phyloP scores from a whole-genome alignment of 208 protist genomes.

The Naegleria lovaniensis region DNA sequence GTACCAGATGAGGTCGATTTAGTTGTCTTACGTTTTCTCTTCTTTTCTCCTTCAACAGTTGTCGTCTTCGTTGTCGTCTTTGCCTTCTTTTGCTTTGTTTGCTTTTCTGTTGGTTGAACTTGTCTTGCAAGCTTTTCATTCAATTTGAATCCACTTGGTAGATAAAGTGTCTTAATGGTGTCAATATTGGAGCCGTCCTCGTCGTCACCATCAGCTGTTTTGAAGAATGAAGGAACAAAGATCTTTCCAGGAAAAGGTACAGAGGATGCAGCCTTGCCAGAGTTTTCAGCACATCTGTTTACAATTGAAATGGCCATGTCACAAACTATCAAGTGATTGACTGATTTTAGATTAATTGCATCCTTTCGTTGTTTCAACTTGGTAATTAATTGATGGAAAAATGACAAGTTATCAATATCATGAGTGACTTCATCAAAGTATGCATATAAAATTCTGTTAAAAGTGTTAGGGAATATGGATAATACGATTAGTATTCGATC shows the following conservation, averaged over 20 bases:
- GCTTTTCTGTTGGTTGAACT: neutral
- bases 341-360: neutral
- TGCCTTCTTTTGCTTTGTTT: neutral
- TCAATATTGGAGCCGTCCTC: neutral
- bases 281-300: neutral
- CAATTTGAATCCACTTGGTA: neutral
- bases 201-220: neutral
- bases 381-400: neutral
- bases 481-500: neutral
- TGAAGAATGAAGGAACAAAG: conserved; percentile 7
- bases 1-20: neutral
- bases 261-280: neutral
- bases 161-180: neutral
- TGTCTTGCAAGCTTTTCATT: conserved; percentile 1
- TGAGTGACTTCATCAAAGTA: conserved; percentile 24
- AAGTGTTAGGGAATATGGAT: neutral
- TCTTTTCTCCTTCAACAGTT: neutral
- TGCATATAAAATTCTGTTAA: neutral
- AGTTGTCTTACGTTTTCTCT: neutral
- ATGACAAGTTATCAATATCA: conserved; percentile 8
- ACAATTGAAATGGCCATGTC: neutral
- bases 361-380: conserved; percentile 22
- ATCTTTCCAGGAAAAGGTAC: neutral
- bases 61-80: too few relatives aligned
- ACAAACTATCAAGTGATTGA: neutral